A percentile compares a stretch with the other conserved stretches of the same genome.
Conservation (phyloP, 2,329 filamentous ascomycete species). For the Stemphylium vesicarium region DNA sequence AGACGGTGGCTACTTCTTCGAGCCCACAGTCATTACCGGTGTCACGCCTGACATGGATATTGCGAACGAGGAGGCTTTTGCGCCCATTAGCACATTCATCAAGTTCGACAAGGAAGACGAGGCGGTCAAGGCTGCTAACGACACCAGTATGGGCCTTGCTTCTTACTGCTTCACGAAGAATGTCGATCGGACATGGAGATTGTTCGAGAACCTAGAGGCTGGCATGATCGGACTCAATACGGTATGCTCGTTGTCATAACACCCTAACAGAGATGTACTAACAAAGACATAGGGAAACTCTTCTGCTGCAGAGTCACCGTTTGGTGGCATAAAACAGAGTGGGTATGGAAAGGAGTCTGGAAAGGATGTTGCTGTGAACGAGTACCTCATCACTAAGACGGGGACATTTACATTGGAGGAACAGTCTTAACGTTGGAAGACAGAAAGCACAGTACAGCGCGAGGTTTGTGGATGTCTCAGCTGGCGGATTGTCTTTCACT, state of each 20-base stretch:
- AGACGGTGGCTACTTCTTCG: constrained; percentile 69
- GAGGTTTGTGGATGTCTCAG: constrained; percentile 1
- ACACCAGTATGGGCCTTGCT: constrained; percentile 68
- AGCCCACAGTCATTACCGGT: constrained; percentile 69
- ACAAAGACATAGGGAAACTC: constrained; percentile 57
- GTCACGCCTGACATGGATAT: constrained; percentile 65
- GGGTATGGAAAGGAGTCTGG: constrained; percentile 73
- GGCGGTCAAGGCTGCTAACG: constrained; percentile 64
- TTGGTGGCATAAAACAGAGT: constrained; percentile 71
- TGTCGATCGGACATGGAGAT: constrained; percentile 68
- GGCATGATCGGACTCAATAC: constrained; percentile 73
- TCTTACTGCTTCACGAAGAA: constrained; percentile 74
- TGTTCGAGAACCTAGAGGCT: constrained; percentile 71
- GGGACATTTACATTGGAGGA: constrained; percentile 66
- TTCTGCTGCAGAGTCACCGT: constrained; percentile 70
- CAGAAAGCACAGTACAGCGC: background rate
- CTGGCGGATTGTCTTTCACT: background rate
- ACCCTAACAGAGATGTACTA: constrained; percentile 2
- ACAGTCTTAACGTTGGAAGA: constrained; percentile 15
- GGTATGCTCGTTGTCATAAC: constrained; percentile 44
- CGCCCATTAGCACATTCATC: constrained; percentile 68
- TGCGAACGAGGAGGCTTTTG: constrained; percentile 68
- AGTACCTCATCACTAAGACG: constrained; percentile 70
- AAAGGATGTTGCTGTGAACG: constrained; percentile 68
- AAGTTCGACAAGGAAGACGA: constrained; percentile 71